These are phyloP conservation scores for Stagonosporopsis chrysanthemi DNA, from an alignment of 2,329 filamentous ascomycete genomes.

Conservation along the genomic window DNA sequence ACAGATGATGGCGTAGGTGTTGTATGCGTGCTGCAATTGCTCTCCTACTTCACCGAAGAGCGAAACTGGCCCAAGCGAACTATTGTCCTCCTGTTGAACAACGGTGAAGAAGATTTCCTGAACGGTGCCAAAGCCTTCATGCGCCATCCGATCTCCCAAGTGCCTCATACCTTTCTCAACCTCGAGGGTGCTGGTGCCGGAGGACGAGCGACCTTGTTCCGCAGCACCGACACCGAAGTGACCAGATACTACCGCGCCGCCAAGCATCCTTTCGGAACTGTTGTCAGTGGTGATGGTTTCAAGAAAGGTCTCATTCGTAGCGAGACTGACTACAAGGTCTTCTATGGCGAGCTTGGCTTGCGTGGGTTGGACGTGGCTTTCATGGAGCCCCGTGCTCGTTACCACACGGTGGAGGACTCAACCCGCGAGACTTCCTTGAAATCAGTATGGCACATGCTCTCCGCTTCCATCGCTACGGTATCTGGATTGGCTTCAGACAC, in stretches of 20 bases:
- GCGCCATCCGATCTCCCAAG: slow-evolving; percentile 79
- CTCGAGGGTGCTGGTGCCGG: slow-evolving; percentile 94
- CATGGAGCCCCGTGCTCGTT: slow-evolving; percentile 82
- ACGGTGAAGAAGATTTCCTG: slow-evolving; percentile 92
- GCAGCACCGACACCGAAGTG: slow-evolving; percentile 85
- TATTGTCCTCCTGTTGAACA: slow-evolving; percentile 87
- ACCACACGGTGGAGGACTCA: slow-evolving; percentile 92
- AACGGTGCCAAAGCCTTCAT: slow-evolving; percentile 87
- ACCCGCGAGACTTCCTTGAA: slow-evolving; percentile 74
- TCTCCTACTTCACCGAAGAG: slow-evolving; percentile 80
- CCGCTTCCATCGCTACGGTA: slow-evolving; percentile 77
- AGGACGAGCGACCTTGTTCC: slow-evolving; percentile 84
- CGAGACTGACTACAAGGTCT: slow-evolving; percentile 88
- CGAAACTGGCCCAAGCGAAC: slow-evolving; percentile 78
- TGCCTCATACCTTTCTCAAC: slow-evolving; percentile 89
- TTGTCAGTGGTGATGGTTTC: slow-evolving; percentile 85
- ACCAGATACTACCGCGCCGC: slow-evolving; percentile 77
- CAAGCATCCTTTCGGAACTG: slow-evolving; percentile 80
- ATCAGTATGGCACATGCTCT: slow-evolving; percentile 94
- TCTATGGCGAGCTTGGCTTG: slow-evolving; percentile 77
- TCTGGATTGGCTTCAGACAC: slow-evolving; percentile 73
- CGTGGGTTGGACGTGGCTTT: slow-evolving; percentile 93
- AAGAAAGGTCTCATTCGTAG: slow-evolving; percentile 79
- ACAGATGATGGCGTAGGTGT: slow-evolving; percentile 94
- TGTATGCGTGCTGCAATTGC: slow-evolving; percentile 82